Evolutionary conservation across 2,329 filamentous ascomycete species (phyloP).

Genomic region (Claviceps pusilla): DNA sequence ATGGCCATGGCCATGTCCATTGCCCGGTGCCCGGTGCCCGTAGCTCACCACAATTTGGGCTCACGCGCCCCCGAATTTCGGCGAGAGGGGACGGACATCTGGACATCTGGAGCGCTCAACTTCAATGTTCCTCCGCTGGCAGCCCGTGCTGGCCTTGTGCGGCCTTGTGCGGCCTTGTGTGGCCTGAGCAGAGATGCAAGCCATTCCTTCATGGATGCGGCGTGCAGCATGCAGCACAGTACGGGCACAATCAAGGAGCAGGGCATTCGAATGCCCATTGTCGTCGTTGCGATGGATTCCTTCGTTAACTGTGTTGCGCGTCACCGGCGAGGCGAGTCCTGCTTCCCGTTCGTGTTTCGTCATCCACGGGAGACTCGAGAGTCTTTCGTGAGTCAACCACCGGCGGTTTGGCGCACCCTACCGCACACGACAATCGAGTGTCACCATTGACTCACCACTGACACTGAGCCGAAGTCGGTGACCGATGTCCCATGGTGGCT

Average conservation of each 20-base stretch:
- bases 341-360: conserved; percentile 2
- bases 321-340: conserved; percentile 1
- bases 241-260: not conserved
- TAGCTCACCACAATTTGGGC: not conserved
- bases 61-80: not conserved
- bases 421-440: not conserved
- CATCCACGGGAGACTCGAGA: not conserved
- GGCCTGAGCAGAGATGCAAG: not conserved
- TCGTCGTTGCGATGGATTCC: conserved; percentile 1
- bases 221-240: not conserved
- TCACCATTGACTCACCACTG: no score
- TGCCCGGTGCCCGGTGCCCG: no score
- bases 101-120: no score
- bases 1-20: not conserved
- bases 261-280: not conserved
- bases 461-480: not conserved
- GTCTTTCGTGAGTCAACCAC: not conserved
- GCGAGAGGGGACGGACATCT: not conserved
- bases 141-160: not conserved
- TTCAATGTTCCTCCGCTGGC: not conserved
- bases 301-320: conserved; percentile 1
- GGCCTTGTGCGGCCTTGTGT: not conserved
- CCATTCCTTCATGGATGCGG: not conserved
- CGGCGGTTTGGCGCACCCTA: not conserved
- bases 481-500: not conserved